Percentiles rank a stretch among this genome's conserved stretches.
Conservation (phyloP, 768 basidiomycete species). For the Boletales sp. region DNA sequence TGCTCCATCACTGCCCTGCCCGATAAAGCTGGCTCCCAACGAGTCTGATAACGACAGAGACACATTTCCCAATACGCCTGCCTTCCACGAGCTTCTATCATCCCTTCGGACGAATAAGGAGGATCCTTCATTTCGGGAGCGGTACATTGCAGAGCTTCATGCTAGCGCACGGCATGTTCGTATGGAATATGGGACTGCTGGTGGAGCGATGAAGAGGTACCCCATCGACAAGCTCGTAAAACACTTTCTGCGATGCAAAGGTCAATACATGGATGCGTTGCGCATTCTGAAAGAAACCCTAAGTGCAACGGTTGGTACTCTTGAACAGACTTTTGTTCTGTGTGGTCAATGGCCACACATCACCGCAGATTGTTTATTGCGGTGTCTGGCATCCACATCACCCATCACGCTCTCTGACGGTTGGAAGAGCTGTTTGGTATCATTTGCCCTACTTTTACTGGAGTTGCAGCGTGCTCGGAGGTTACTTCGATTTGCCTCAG, state of each 20-base stretch:
- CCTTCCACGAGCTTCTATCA: too few relatives aligned
- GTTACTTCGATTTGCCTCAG: constrained; percentile 4
- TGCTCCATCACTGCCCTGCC: too few relatives aligned
- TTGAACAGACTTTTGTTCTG: background rate
- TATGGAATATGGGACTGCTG: too few relatives aligned
- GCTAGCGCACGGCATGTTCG: too few relatives aligned
- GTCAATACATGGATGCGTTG: background rate
- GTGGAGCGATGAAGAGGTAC: background rate
- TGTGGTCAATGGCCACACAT: background rate
- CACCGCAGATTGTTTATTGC: background rate
- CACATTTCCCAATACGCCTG: too few relatives aligned
- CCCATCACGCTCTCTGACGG: background rate
- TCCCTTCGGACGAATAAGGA: too few relatives aligned
- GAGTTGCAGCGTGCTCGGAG: constrained; percentile 31
- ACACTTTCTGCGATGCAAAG: background rate
- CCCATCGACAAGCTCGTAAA: background rate
- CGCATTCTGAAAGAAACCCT: background rate
- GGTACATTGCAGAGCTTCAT: too few relatives aligned
- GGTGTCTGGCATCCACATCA: background rate
- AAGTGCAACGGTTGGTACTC: background rate
- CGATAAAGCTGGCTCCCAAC: too few relatives aligned
- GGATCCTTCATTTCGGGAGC: too few relatives aligned
- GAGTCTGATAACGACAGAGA: too few relatives aligned
- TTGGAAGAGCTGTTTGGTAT: background rate
- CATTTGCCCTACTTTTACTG: background rate